Evolutionary conservation across 2,329 filamentous ascomycete species (phyloP).

Genomic region (Cercospora beticola): DNA sequence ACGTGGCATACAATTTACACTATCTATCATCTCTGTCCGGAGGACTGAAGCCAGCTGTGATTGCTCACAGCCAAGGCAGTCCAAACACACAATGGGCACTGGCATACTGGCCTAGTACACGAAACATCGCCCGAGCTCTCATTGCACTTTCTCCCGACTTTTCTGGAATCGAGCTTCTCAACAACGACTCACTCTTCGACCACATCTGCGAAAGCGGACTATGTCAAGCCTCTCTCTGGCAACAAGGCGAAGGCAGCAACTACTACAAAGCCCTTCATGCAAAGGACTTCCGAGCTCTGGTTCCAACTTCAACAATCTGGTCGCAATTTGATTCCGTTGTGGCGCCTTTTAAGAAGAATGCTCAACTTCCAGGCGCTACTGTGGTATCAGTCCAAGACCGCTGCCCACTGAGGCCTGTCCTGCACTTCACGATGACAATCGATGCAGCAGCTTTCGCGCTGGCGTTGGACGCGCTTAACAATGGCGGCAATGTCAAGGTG

Average conservation of each 20-base stretch:
- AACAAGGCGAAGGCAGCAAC: constrained; percentile 33
- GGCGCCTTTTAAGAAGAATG: constrained; percentile 30
- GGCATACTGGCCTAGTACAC: constrained; percentile 35
- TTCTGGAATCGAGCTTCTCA: constrained; percentile 30
- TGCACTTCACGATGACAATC: constrained; percentile 32
- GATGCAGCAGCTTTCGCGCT: constrained; percentile 33
- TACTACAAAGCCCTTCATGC: constrained; percentile 33
- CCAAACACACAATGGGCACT: constrained; percentile 37
- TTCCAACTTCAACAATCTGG: constrained; percentile 36
- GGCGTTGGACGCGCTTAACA: constrained; percentile 33
- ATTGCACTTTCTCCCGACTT: constrained; percentile 35
- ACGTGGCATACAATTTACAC: constrained; percentile 36
- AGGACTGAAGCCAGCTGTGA: constrained; percentile 30
- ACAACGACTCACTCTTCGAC: constrained; percentile 23
- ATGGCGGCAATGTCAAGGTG: constrained; percentile 30
- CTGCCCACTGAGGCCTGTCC: constrained; percentile 28
- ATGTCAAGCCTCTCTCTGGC: constrained; percentile 35
- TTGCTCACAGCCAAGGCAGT: constrained; percentile 35
- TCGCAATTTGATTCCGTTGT: constrained; percentile 33
- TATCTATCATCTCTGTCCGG: constrained; percentile 32
- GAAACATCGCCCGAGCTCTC: constrained; percentile 29
- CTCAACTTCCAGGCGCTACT: constrained; percentile 32
- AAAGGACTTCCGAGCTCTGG: constrained; percentile 27
- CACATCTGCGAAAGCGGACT: constrained; percentile 30
- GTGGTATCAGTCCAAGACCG: constrained; percentile 30